A percentile compares a stretch with the other conserved stretches of the same genome.
Conservation (phyloP, 1,284 basidiomycete species). For the Porphyrellus sp. region DNA sequence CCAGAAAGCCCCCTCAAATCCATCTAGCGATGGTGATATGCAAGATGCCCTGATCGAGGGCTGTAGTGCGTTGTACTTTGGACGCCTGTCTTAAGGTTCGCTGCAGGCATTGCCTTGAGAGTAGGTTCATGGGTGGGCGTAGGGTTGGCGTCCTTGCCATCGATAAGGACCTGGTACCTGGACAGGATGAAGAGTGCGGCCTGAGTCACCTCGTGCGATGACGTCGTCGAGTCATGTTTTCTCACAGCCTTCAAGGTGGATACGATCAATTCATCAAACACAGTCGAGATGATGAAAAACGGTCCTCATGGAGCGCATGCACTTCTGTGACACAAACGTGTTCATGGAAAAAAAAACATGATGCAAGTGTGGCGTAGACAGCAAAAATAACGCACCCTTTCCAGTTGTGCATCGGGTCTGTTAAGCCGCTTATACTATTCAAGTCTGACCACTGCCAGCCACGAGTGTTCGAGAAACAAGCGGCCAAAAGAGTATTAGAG, state of each 20-base stretch:
- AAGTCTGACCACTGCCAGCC: not conserved
- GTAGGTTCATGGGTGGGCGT: too few species aligned
- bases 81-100: not conserved
- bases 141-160: not conserved
- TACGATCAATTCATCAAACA: not conserved
- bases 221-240: not conserved
- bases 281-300: not conserved
- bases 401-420: too few species aligned
- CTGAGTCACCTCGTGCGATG: slow-evolving; percentile 1
- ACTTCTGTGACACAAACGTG: not conserved
- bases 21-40: too few species aligned
- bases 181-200: not conserved
- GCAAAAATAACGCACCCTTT: not conserved
- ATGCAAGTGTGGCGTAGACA: not conserved
- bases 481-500: not conserved
- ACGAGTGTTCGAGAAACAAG: not conserved
- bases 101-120: not conserved
- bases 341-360: not conserved
- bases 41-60: too few species aligned
- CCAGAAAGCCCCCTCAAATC: not conserved
- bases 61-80: not conserved
- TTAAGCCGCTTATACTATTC: too few species aligned
- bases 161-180: not conserved
- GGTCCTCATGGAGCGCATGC: not conserved
- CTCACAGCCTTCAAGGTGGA: too few species aligned